Evolutionary conservation across 306 rosid genomes (phyloP), one percentile per base, ranked within the genome.

Genomic region (Sicyos baderoa): DNA sequence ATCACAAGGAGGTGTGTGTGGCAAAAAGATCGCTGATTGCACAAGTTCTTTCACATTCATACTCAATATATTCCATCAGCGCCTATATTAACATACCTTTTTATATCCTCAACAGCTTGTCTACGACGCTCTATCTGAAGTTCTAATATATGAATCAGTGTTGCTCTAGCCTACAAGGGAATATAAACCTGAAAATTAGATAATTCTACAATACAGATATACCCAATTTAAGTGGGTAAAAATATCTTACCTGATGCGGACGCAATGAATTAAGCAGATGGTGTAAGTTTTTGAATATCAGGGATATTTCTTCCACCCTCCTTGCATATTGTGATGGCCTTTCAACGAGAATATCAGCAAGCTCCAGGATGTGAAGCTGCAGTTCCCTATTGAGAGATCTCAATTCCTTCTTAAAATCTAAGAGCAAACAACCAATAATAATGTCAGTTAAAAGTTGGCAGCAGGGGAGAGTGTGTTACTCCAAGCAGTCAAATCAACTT

Each of bases 271-370:
- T 92, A 54, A 92, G 85, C 82, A 92, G 95, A 76, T 92, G 96
- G 74, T 92, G 95, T 68, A 92, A 67, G 86, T 92, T 92, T 83
- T 92, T 92, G 77, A 87, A 89, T 76, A 87, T 82, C 48, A 91
- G 88, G 71, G 98, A 92, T 79, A 92, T 83, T 50, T 92, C 98
- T 82, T 92, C 96, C n/a, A 92, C 95, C 77, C 91, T 84, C 84
- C 96, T 89, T 0, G 98, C 98, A 61, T 89, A 92, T 40, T 92
- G 96, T 23, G 98, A 92, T 52, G 98, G 96, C 71, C 93, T 84
- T 85, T 89, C 91, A 53, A 87, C 88, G 21, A 92, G 95, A 84
- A 89, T 82, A 85, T 92, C 98, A 40, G 98, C 93, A 14, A 92
- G 96, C 84, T 92, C 96, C 88, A 92, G 78, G 74, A 92, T 62